Percentiles rank a stretch among this genome's conserved stretches.
Conservation (phyloP, 2,329 filamentous ascomycete genomes). For the Fusarium graminum region DNA sequence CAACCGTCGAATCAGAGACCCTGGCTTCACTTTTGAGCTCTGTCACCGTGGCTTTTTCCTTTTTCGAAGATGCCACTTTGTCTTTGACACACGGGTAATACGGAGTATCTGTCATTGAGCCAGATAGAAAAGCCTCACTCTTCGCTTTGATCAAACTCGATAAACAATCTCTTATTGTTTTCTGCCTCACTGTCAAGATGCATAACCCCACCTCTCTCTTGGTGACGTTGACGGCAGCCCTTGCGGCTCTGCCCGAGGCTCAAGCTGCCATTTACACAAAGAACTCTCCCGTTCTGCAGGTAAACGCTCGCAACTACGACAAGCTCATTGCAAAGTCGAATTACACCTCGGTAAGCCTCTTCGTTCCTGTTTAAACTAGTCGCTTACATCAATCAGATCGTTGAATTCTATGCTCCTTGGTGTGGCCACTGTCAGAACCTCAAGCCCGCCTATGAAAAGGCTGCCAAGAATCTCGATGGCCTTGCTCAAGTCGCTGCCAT, state of each 20-base stretch:
- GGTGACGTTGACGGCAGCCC: conserved; percentile 64
- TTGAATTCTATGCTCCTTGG: conserved; percentile 97
- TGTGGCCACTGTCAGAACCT: conserved; percentile 97
- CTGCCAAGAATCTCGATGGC: conserved; percentile 87
- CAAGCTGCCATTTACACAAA: conserved; percentile 85
- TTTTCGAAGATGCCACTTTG: conserved; percentile 49
- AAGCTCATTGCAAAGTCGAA: conserved; percentile 88
- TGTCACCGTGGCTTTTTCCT: conserved; percentile 53
- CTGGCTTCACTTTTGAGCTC: conserved; percentile 36
- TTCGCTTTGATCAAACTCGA: background rate
- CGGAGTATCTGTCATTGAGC: conserved; percentile 22
- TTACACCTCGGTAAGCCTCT: conserved; percentile 81
- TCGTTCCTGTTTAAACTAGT: background rate
- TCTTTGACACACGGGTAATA: conserved; percentile 32
- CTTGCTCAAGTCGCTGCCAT: conserved; percentile 94
- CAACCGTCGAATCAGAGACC: conserved; percentile 30
- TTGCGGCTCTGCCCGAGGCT: conserved; percentile 74
- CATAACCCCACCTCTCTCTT: conserved; percentile 65
- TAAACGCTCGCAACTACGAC: conserved; percentile 84
- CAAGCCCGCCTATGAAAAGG: conserved; percentile 95
- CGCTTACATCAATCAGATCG: conserved; percentile 59
- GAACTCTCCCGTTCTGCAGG: conserved; percentile 86
- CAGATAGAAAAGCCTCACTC: conserved; percentile 17
- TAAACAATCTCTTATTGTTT: background rate
- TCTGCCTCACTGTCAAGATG: conserved; percentile 57